Conservation (phyloP, 2,329 filamentous ascomycete genomes). For the Helminthosporium solani region DNA sequence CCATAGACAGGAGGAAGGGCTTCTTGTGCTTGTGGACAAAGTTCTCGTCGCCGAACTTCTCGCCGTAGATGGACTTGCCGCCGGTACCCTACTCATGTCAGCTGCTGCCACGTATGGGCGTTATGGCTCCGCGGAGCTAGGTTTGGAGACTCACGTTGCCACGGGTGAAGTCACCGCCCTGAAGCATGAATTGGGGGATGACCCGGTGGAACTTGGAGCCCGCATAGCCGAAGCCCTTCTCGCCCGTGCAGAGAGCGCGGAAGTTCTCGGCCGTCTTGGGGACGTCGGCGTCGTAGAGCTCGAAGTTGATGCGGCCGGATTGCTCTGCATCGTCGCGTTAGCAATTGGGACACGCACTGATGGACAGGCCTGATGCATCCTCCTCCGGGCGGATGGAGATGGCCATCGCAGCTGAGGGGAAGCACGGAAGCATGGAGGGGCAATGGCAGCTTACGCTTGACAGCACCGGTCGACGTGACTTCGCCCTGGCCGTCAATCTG, state of each 20-base stretch:
- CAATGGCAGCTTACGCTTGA: slow-evolving; percentile 59
- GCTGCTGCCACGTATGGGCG: background rate
- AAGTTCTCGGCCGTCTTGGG: slow-evolving; percentile 89
- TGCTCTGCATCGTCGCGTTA: slow-evolving; percentile 56
- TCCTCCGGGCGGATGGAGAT: no score
- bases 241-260: slow-evolving; percentile 75
- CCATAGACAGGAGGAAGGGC: slow-evolving; percentile 87
- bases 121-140: no score
- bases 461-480: slow-evolving; percentile 43
- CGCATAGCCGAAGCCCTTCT: slow-evolving; percentile 81
- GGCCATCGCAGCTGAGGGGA: slow-evolving; percentile 7
- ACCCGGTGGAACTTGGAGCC: slow-evolving; percentile 88
- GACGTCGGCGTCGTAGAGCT: slow-evolving; percentile 80
- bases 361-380: slow-evolving; percentile 11
- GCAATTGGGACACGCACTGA: slow-evolving; percentile 13
- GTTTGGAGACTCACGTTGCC: slow-evolving; percentile 76
- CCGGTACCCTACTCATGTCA: slow-evolving; percentile 69
- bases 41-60: slow-evolving; percentile 95
- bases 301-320: slow-evolving; percentile 80
- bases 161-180: slow-evolving; percentile 94
- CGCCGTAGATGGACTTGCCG: slow-evolving; percentile 91
- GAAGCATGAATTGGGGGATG: slow-evolving; percentile 92
- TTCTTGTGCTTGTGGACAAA: slow-evolving; percentile 72
- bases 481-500: slow-evolving; percentile 60
- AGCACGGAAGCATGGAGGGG: slow-evolving; percentile 12